Base-by-base conservation (phyloP, 345 rosid genomes). In the Erysimum cheiranthoides region DNA sequence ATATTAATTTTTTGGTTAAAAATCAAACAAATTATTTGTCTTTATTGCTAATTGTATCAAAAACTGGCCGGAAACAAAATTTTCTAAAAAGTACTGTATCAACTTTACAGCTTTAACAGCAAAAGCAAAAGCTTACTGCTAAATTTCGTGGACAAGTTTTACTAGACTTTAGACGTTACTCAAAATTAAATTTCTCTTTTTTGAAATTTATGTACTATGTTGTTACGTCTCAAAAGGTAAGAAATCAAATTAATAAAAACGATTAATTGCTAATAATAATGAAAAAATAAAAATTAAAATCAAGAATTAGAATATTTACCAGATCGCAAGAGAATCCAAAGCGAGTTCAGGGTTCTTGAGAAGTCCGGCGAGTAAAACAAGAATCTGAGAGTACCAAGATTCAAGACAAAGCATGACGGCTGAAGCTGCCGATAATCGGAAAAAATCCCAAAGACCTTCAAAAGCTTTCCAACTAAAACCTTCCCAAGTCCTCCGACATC, bases 361-460 rank as follows among this genome's bases (percentile, higher is more conserved):
- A 78, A 87, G 76, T 27, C 93, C 91, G 3, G 94, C 88, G 30
- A 89, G 85, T 42, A 87, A 63, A 68, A 87, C 84, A 1, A 87
- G 73, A 51, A 86, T 79, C 84, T 86, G 92, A 66, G 74, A 79
- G 18, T 86, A 89, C 94, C 91, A 89, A 25, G 82, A 73, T 52
- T 89, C 94, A 6, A 89, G 76, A 42, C 89, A 83, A 10, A 86
- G 77, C 92, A 87, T 89, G 10, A 89, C 85, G 0, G 94, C 92
- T 0, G 92, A 89, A 14, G 94, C 87, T 1, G 84, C 56, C 1
- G 94, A 89, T 62, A 87, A 69, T 39, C 80, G 73, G 57, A 85
- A 59, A 80, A 87, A 87, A 1, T 73, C 84, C 87, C 90, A 78
- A 9, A 89, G 77, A 35, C 86, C 86, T 12, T 82, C 70, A 56